These are phyloP conservation scores for Yamadazyma songkhlaensis DNA, from an alignment of 1,139 yeast species.

Conservation along the genomic window DNA sequence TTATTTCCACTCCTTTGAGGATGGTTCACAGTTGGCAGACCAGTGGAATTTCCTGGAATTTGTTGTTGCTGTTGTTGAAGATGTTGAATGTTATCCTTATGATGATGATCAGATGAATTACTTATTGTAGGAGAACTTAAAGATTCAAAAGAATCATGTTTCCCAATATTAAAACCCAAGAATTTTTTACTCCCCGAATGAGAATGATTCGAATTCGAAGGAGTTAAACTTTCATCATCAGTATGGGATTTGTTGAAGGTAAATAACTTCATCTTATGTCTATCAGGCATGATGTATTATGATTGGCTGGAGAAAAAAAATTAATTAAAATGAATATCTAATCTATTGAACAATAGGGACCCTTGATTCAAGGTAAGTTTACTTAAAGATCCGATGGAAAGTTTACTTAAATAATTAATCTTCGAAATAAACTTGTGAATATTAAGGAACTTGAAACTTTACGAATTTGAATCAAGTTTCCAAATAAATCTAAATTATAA, in stretches of 20 bases:
- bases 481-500: too few relatives aligned
- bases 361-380: too few relatives aligned
- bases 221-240: slow-evolving; percentile 28
- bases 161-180: slow-evolving; percentile 38
- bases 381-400: too few relatives aligned
- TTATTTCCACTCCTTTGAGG: slow-evolving; percentile 5
- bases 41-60: slow-evolving; percentile 10
- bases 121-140: slow-evolving; percentile 32
- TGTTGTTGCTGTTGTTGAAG: slow-evolving; percentile 2
- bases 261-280: slow-evolving; percentile 44
- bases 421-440: too few relatives aligned
- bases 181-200: slow-evolving; percentile 25
- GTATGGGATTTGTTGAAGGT: slow-evolving; percentile 28
- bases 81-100: neutral
- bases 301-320: neutral
- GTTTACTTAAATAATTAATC: too few relatives aligned
- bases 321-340: neutral
- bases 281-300: slow-evolving; percentile 34
- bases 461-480: too few relatives aligned
- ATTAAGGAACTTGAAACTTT: too few relatives aligned
- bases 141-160: slow-evolving; percentile 37
- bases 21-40: slow-evolving; percentile 2
- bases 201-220: slow-evolving; percentile 35
- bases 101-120: slow-evolving; percentile 19
- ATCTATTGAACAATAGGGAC: neutral